phyloP scores from a whole-genome alignment of 805 yeast species.

The Sugiyamaella qingdaonensis region DNA sequence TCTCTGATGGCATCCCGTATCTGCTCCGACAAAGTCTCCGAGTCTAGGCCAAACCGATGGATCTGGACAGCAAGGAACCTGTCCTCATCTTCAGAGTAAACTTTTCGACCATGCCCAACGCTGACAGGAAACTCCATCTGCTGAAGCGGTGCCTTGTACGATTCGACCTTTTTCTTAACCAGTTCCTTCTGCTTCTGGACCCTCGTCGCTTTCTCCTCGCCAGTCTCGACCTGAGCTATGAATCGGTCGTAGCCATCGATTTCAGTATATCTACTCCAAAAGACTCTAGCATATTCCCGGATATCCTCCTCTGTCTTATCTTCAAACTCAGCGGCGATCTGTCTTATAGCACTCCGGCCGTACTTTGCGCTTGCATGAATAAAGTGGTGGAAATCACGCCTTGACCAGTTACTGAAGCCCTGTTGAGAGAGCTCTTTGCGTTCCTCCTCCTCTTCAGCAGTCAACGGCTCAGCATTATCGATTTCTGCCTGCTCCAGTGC shows the following conservation, averaged over 20 bases:
- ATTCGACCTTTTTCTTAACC: slow-evolving; percentile 66
- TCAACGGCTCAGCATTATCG: slow-evolving; percentile 70
- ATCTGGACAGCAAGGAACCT: slow-evolving; percentile 77
- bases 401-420: slow-evolving; percentile 80
- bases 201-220: slow-evolving; percentile 76
- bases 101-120: slow-evolving; percentile 62
- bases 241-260: slow-evolving; percentile 89
- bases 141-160: slow-evolving; percentile 71
- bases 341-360: slow-evolving; percentile 70
- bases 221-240: slow-evolving; percentile 74
- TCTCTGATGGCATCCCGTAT: slow-evolving; percentile 70
- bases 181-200: slow-evolving; percentile 70
- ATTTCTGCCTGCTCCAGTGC: slow-evolving; percentile 67
- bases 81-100: slow-evolving; percentile 86
- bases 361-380: slow-evolving; percentile 68
- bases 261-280: slow-evolving; percentile 74
- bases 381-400: slow-evolving; percentile 83
- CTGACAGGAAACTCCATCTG: slow-evolving; percentile 71
- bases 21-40: slow-evolving; percentile 71
- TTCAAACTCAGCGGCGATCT: slow-evolving; percentile 75
- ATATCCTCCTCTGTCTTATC: slow-evolving; percentile 81
- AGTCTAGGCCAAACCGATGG: slow-evolving; percentile 75
- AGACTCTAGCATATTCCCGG: slow-evolving; percentile 65
- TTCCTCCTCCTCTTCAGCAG: slow-evolving; percentile 68
- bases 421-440: slow-evolving; percentile 55